Conservation (phyloP, 1,284 basidiomycete genomes). For the Ustilago cynodontis region DNA sequence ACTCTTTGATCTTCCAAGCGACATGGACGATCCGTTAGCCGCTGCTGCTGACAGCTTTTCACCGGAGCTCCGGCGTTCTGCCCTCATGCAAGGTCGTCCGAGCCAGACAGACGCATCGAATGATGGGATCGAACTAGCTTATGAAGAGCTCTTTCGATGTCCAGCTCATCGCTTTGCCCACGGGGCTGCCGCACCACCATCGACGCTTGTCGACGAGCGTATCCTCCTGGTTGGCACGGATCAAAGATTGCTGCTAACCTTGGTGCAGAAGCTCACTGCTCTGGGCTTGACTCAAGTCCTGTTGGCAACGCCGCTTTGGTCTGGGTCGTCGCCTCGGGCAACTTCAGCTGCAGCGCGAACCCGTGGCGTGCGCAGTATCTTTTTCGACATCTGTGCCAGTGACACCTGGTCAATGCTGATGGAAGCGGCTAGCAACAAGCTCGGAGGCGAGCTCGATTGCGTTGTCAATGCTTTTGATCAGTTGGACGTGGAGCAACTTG, state of each 20-base stretch:
- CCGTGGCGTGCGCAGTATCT: neutral
- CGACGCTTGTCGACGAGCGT: slow-evolving; percentile 25
- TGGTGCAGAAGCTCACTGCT: slow-evolving; percentile 11
- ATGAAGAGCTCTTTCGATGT: slow-evolving; percentile 22
- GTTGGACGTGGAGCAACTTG: neutral
- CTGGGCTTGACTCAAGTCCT: slow-evolving; percentile 14
- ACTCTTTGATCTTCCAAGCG: slow-evolving; percentile 5
- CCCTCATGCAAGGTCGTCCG: slow-evolving; percentile 12
- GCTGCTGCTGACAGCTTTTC: neutral
- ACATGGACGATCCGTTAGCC: neutral
- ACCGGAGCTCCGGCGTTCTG: slow-evolving; percentile 10
- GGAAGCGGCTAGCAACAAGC: neutral
- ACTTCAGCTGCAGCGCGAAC: neutral
- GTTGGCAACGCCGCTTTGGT: slow-evolving; percentile 11
- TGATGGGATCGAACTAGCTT: slow-evolving; percentile 1
- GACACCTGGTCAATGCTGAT: neutral
- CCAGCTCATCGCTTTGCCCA: slow-evolving; percentile 14
- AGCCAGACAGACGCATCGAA: neutral
- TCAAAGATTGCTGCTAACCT: slow-evolving; percentile 4
- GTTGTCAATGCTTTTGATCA: slow-evolving; percentile 23
- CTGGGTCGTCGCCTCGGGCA: neutral
- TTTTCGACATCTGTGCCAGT: neutral
- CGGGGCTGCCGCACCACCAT: neutral
- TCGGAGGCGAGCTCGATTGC: slow-evolving; percentile 19
- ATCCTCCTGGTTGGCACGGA: slow-evolving; percentile 23